Conservation (phyloP, 768 basidiomycete genomes). For the Phlebiopsis gigantea region DNA sequence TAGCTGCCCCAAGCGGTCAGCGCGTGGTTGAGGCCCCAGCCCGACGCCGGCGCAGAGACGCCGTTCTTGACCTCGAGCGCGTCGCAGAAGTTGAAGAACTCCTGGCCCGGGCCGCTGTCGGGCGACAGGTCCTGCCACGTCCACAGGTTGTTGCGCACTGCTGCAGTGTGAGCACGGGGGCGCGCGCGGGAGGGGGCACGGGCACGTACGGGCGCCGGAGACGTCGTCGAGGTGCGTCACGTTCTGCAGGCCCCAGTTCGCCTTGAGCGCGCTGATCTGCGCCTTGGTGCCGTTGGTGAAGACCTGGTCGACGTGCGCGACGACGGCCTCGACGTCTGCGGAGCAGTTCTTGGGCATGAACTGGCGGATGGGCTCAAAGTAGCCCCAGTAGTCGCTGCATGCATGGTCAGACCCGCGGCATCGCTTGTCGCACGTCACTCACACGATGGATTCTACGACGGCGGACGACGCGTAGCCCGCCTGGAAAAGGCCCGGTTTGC, state of each 20-base stretch:
- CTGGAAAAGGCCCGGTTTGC: slow-evolving; percentile 54
- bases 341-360: slow-evolving; percentile 73
- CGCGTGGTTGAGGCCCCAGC: slow-evolving; percentile 62
- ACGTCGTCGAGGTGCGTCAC: slow-evolving; percentile 63
- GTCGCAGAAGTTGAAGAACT: slow-evolving; percentile 62
- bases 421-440: background rate
- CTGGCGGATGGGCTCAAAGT: slow-evolving; percentile 66
- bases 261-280: slow-evolving; percentile 51
- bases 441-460: slow-evolving; percentile 57
- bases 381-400: slow-evolving; percentile 57
- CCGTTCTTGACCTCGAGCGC: slow-evolving; percentile 62
- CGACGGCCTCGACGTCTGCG: slow-evolving; percentile 60
- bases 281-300: slow-evolving; percentile 39
- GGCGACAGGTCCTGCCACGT: slow-evolving; percentile 67
- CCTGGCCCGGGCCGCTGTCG: slow-evolving; percentile 35
- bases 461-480: slow-evolving; percentile 66
- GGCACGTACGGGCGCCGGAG: slow-evolving; percentile 45
- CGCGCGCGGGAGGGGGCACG: background rate
- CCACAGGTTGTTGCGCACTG: slow-evolving; percentile 46
- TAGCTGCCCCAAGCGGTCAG: slow-evolving; percentile 55
- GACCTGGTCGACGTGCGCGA: slow-evolving; percentile 55
- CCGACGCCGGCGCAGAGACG: slow-evolving; percentile 39
- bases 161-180: too few relatives aligned
- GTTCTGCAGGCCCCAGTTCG: slow-evolving; percentile 50
- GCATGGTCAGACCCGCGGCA: background rate